phyloP scores from a whole-genome alignment of 148 eudicot species.

The Salicornia ramosissima region DNA sequence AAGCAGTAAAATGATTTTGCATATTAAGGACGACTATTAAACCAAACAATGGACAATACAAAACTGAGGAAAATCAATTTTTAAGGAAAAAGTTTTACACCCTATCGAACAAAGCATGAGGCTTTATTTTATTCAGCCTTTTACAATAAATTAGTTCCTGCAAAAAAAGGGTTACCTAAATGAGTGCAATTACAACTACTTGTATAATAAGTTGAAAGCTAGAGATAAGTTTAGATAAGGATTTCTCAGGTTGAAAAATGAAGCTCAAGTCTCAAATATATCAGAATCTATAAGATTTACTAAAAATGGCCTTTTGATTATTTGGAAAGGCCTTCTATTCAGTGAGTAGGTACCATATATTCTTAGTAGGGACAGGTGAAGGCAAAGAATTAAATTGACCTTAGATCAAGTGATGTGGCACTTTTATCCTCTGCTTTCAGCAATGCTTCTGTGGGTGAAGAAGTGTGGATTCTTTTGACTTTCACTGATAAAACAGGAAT shows the following conservation, averaged over 20 bases:
- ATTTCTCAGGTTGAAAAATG: not conserved
- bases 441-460: not conserved
- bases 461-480: slow-evolving; percentile 14
- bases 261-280: not conserved
- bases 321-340: slow-evolving; percentile 7
- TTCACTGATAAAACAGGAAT: slow-evolving; percentile 12
- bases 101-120: no score
- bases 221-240: not conserved
- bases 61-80: no score
- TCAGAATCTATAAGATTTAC: not conserved
- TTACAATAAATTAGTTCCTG: no score
- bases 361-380: slow-evolving; percentile 7
- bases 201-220: no score
- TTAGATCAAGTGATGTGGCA: not conserved
- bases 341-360: not conserved
- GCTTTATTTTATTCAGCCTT: no score
- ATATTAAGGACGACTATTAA: no score
- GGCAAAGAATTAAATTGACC: not conserved
- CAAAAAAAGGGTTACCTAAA: no score
- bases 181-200: no score
- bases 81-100: no score
- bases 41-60: no score
- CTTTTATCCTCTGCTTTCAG: slow-evolving; percentile 6
- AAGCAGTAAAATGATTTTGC: no score
- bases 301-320: not conserved